Base-by-base conservation (phyloP, 768 basidiomycete genomes). In the Trametes gibbosa region DNA sequence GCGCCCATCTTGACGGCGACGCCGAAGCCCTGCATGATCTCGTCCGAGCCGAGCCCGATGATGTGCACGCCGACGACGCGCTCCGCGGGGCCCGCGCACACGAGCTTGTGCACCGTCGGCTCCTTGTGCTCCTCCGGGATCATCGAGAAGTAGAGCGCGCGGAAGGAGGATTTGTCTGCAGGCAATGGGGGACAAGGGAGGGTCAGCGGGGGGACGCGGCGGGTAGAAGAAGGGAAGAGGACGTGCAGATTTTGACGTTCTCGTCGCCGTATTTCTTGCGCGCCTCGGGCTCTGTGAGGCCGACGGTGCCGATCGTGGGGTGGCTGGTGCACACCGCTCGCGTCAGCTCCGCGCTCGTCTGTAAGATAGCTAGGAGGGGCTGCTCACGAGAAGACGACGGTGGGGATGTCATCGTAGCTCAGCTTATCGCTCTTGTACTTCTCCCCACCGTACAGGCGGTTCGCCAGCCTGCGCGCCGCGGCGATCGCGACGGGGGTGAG, bases 1-100 rank as follows among this genome's bases (percentile, higher is more conserved):
- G 92, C 92, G 76, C 66, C 90, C 96, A 98, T 96, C 79, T 98
- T 98, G 66, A 99, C 79, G 13, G 97, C 97, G n/a, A 98, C 93
- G 2, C 78, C 92, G 73, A 97, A 98, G 63, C 96, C 96, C 80
- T 99, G 97, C 75, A 95, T 75, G 65, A 90, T 84, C 75, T 99
- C 97, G 70, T 99, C 97, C 67, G 89, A 90, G 42, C 97, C 97
- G 61, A 80, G 69, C 7, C 97, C 97, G 57, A 98, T 85, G 63
- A 98, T 84, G 74, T 98, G 97, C 45, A 98, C 76, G 12, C 97
- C 97, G n/a, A 98, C 93, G 40, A 99, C 89, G 67, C 89, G 90
- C 73, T 98, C 95, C 67, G 98, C 94, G 14, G 85, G 84, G 1
- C 95, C 95, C 8, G 83, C 84, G 53, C 85, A 85, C 66, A 99